These are phyloP conservation scores for Cadophora gregata DNA, from an alignment of 2,329 filamentous ascomycete genomes.

Conservation along the genomic window DNA sequence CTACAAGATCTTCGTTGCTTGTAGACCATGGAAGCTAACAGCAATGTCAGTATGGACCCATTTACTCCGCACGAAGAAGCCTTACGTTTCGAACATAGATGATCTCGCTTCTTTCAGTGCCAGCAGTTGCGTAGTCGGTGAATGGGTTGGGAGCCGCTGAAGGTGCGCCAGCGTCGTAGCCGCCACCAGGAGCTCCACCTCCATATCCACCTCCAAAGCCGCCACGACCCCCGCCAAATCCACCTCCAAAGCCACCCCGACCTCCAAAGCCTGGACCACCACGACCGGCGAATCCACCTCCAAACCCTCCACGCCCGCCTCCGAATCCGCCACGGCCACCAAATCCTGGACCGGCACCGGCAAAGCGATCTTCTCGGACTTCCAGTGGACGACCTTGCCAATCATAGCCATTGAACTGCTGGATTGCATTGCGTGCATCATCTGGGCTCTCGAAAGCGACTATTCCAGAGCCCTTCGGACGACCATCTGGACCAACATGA, in stretches of 20 bases:
- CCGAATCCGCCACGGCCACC: conserved; percentile 51
- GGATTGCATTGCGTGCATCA: conserved; percentile 93
- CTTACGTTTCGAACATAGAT: conserved; percentile 98
- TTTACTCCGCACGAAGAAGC: conserved; percentile 35
- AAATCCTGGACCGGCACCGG: conserved; percentile 59
- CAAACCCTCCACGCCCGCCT: conserved; percentile 51
- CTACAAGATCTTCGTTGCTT: conserved; percentile 95
- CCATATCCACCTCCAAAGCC: conserved; percentile 65
- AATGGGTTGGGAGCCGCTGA: conserved; percentile 81
- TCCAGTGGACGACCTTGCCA: conserved; percentile 95
- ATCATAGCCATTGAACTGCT: conserved; percentile 98
- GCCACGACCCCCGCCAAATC: conserved; percentile 50
- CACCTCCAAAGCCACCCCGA: conserved; percentile 35
- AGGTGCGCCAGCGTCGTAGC: conserved; percentile 42
- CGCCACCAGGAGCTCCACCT: conserved; percentile 49
- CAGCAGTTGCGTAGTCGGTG: conserved; percentile 88
- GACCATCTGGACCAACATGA: conserved; percentile 87
- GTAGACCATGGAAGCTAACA: conserved; percentile 94
- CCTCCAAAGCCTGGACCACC: conserved; percentile 52
- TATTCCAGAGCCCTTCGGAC: conserved; percentile 95
- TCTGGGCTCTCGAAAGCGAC: conserved; percentile 95
- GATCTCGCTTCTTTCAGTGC: conserved; percentile 79
- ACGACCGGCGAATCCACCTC: conserved; percentile 64
- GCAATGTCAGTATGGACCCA: conserved; percentile 29
- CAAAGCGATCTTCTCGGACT: conserved; percentile 95